Base-by-base conservation (phyloP, 441 rosid genomes). In the Breynia disticha region DNA sequence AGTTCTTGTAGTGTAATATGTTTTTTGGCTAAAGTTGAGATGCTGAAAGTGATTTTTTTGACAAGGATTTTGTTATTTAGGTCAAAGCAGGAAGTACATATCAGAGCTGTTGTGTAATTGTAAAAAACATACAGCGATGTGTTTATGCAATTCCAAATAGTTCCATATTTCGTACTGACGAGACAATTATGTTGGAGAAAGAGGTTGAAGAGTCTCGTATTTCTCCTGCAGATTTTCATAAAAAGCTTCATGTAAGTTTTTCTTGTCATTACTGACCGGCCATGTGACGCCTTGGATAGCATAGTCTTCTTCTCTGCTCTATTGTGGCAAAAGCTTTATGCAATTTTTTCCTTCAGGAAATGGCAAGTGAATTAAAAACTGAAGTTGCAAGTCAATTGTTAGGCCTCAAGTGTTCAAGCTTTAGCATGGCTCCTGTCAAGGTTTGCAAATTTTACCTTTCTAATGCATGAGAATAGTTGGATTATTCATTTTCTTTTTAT, bases 401-500 rank as follows among this genome's bases (percentile, higher is more conserved):
- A 56, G 72, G 72, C 28, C 90, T 79, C 63, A 80, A 83, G 62
- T 90, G 89, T 68, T 80, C 96, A 68, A 80, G 73, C 70, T 89
- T 79, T 77, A 84, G 80, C 78, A 79, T 86, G 93, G 56, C 87
- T 47, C 88, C 78, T 11, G 97, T 83, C 52, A 93, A 86, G 99
- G 99, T 89, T 71, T 67, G 84, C 19, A 41, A 22, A 67, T 72
- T 21, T 21, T 52, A 28, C 61, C 50, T 35, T 50, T 57, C 46
- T 41, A 47, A 39, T 63, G 24, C 44, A 50, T 56, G 41, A 24
- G 18, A 48, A 14, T n/a, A 7, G 5, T 35, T 4, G 12, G 9
- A 21, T 6, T 14, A 19, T 39, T 64, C 19, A 20, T 19, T 50
- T 13, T 35, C 46, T 48, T 54, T 35, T 7, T 15, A 16, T 50